phyloP scores from a whole-genome alignment of 495 filamentous ascomycete species.

The Aspergillus affinis region DNA sequence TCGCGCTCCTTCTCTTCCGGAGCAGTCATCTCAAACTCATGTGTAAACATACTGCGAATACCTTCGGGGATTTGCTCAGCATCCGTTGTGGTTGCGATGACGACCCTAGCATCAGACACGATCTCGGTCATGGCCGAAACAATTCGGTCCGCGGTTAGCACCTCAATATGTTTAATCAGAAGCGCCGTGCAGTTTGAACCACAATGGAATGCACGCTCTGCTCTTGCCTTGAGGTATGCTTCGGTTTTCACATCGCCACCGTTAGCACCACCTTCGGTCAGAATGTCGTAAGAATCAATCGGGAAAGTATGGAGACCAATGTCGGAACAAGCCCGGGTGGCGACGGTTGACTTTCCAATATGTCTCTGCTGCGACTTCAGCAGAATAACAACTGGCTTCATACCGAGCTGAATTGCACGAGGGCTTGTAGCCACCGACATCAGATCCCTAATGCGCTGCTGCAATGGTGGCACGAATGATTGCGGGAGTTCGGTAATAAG shows the following conservation, averaged over 20 bases:
- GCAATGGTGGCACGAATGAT: slow-evolving; percentile 62
- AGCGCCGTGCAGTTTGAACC: slow-evolving; percentile 80
- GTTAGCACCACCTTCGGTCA: slow-evolving; percentile 82
- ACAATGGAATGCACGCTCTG: slow-evolving; percentile 84
- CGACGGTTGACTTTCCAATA: slow-evolving; percentile 83
- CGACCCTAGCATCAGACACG: slow-evolving; percentile 66
- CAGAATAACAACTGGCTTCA: slow-evolving; percentile 86
- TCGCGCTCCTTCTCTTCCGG: slow-evolving; percentile 92
- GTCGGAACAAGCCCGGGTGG: slow-evolving; percentile 75
- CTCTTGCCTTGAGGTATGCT: slow-evolving; percentile 79
- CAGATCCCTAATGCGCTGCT: slow-evolving; percentile 78
- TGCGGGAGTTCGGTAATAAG: slow-evolving; percentile 46
- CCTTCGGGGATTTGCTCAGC: slow-evolving; percentile 91
- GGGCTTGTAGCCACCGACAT: slow-evolving; percentile 86
- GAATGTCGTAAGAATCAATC: slow-evolving; percentile 89
- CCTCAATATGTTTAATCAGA: slow-evolving; percentile 83
- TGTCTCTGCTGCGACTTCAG: slow-evolving; percentile 86
- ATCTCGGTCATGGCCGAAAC: slow-evolving; percentile 78
- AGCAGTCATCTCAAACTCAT: slow-evolving; percentile 90
- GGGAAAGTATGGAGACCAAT: slow-evolving; percentile 87
- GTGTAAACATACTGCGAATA: slow-evolving; percentile 86
- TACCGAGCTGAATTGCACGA: slow-evolving; percentile 76
- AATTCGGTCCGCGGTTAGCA: slow-evolving; percentile 87
- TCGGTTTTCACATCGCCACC: slow-evolving; percentile 92
- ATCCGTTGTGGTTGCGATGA: slow-evolving; percentile 92